These are phyloP conservation scores for Lasiodiplodia citricola DNA, from an alignment of 2,329 filamentous ascomycete species.

Conservation along the genomic window DNA sequence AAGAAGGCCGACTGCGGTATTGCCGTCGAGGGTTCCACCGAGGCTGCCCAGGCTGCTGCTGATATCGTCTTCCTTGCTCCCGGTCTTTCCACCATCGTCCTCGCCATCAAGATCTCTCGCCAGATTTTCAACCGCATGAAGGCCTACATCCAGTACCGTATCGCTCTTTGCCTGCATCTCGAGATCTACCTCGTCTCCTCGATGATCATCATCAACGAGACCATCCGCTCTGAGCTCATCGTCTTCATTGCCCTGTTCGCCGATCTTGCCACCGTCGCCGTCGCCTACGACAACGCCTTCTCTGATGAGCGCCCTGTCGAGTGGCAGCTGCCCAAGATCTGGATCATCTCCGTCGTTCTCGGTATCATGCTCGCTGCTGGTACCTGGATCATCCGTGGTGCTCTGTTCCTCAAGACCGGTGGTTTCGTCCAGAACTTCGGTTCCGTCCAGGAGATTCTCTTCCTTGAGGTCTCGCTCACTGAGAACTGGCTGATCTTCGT, in stretches of 20 bases:
- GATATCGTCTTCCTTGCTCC: slow-evolving; percentile 78
- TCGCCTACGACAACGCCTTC: slow-evolving; percentile 80
- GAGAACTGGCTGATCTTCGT: slow-evolving; percentile 63
- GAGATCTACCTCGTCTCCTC: slow-evolving; percentile 78
- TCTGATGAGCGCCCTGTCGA: slow-evolving; percentile 76
- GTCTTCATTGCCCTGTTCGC: slow-evolving; percentile 82
- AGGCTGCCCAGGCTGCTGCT: slow-evolving; percentile 73
- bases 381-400: slow-evolving; percentile 75
- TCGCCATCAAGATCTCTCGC: slow-evolving; percentile 74
- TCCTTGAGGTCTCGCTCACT: slow-evolving; percentile 59
- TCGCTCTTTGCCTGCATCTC: slow-evolving; percentile 74
- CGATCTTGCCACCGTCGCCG: slow-evolving; percentile 78
- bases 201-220: slow-evolving; percentile 82
- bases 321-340: slow-evolving; percentile 83
- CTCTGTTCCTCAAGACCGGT: slow-evolving; percentile 71
- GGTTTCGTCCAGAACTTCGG: slow-evolving; percentile 78
- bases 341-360: slow-evolving; percentile 74
- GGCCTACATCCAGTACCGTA: slow-evolving; percentile 78
- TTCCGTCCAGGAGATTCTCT: slow-evolving; percentile 72
- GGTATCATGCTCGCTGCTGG: slow-evolving; percentile 70
- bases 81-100: slow-evolving; percentile 72
- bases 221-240: slow-evolving; percentile 72
- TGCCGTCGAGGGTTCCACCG: slow-evolving; percentile 73
- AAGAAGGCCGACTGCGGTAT: slow-evolving; percentile 79
- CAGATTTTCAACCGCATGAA: slow-evolving; percentile 82